phyloP scores from a whole-genome alignment of 768 basidiomycete genomes.

The Lentinula edodes region DNA sequence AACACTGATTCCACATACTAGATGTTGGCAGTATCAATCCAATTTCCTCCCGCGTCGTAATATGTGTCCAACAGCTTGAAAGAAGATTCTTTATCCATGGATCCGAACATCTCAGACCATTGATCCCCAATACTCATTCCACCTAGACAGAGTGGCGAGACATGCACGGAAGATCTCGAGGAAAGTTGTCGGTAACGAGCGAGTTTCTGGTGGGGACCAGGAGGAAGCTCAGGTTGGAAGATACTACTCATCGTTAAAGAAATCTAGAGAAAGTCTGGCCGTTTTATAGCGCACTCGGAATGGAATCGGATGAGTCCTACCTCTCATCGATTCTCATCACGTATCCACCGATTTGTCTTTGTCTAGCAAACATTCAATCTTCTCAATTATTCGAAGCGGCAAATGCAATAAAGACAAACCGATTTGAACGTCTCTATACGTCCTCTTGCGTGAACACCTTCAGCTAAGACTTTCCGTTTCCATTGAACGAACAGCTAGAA shows the following conservation, averaged over 20 bases:
- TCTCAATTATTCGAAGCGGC: too few species aligned
- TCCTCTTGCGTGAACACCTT: too few species aligned
- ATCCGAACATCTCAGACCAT: constrained; percentile 21
- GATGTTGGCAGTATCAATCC: constrained; percentile 43
- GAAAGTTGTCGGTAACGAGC: constrained; percentile 30
- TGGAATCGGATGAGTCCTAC: neutral
- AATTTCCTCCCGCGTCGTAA: constrained; percentile 40
- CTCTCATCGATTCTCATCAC: neutral
- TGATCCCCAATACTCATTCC: constrained; percentile 38
- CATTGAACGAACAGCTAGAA: too few species aligned
- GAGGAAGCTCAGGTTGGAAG: constrained; percentile 9
- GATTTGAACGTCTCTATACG: too few species aligned
- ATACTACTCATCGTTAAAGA: neutral
- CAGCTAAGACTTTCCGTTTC: too few species aligned
- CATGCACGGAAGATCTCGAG: constrained; percentile 29
- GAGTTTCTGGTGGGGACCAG: constrained; percentile 23
- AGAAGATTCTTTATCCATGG: constrained; percentile 36
- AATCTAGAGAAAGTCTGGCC: neutral
- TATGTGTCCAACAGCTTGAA: constrained; percentile 43
- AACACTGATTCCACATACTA: constrained; percentile 22
- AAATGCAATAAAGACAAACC: too few species aligned
- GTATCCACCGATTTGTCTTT: neutral
- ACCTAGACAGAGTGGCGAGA: constrained; percentile 39
- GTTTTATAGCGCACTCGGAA: neutral
- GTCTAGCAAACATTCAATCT: neutral